Conservation (phyloP, 768 basidiomycete genomes). For the Myochromella boudieri region DNA sequence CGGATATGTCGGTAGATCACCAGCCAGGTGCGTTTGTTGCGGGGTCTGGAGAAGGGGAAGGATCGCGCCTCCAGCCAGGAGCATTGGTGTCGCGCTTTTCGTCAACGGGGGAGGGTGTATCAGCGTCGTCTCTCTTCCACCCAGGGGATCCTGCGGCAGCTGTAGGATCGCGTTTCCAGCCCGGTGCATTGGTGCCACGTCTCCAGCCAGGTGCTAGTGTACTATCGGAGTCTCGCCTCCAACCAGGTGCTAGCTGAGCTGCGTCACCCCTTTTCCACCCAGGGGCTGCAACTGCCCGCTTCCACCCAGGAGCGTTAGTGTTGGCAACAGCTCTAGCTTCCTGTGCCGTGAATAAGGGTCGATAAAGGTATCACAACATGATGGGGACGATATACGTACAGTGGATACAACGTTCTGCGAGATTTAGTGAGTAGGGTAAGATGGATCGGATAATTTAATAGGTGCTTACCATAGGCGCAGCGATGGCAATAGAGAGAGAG, state of each 20-base stretch:
- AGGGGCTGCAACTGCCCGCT: not conserved
- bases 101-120: not conserved
- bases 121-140: not conserved
- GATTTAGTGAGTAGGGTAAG: not conserved
- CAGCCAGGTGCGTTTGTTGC: not conserved
- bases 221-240: no score
- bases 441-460: not conserved
- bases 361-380: no score
- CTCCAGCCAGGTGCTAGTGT: constrained; percentile 4
- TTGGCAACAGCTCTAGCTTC: no score
- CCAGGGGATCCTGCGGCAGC: no score
- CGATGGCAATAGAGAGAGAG: constrained; percentile 13
- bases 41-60: not conserved
- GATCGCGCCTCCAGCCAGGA: constrained; percentile 3
- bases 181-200: not conserved
- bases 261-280: not conserved
- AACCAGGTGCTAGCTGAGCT: no score
- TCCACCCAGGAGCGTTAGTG: no score
- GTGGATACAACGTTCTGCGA: constrained; percentile 6
- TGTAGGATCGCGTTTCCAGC: constrained; percentile 1
- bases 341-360: no score
- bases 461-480: constrained; percentile 16
- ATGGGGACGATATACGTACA: not conserved
- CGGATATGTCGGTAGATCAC: not conserved
- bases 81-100: not conserved